Evolutionary conservation across 1,139 yeast genomes (phyloP), one percentile per base, ranked within the genome.

Genomic region (Starmera stellimalicola): DNA sequence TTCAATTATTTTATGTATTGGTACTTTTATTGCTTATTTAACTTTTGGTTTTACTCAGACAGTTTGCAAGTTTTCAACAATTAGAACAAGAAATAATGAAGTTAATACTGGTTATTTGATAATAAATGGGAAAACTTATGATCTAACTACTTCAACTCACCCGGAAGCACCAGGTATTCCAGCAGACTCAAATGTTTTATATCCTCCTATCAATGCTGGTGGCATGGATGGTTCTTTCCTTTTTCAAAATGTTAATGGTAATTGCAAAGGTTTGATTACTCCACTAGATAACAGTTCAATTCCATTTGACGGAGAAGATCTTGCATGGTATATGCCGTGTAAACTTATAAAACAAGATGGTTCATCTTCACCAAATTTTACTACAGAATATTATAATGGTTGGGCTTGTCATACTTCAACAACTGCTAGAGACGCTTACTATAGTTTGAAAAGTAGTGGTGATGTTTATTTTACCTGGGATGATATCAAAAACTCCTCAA

Each of bases 241-340:
- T 42, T 91, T 91, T 57, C 98, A 91, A 57, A 91, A 91, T 54
- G 96, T 91, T 33, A 91, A 91, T 54, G 96, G 96, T 20, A 79
- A 87, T 55, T 91, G 98, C 60, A 77, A 76, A 55, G 80, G 77
- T 18, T 64, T 91, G 37, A 80, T 91, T 38, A 68, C 61, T n/a
- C 94, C 97, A 30, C 73, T 73, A 42, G 73, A 64, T 9, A 70
- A 77, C 51, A 71, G 84, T 48, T 47, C 77, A 0, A 87, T 88
- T 38, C 96, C 96, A 1, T 59, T 63, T 40, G 64, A 68, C 41
- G 67, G 67, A 27, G 73, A 71, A 27, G 65, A 68, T 16, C 54
- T 91, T 44, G 97, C 95, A 8, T 88, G 95, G 95, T 91, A 91
- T 60, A 85, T 87, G 81, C 97, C 98, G 4, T 91, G 98, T 62